Percentiles rank a stretch among this genome's conserved stretches.
Conservation (phyloP, 2,329 filamentous ascomycete genomes). For the Fusarium papillatum region DNA sequence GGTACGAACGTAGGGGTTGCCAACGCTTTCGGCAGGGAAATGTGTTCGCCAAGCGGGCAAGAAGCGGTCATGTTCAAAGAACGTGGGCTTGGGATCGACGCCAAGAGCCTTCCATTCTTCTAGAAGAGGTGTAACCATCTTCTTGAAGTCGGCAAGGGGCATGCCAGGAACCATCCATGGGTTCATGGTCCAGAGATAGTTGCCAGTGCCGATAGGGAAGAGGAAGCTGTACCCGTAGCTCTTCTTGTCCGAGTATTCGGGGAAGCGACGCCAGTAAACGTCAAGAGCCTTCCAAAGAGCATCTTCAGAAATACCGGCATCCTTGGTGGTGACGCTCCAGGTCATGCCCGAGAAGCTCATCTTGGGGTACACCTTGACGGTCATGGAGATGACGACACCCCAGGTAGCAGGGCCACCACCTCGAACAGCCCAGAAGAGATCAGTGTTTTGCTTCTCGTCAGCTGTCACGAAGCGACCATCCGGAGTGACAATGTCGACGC, state of each 20-base stretch:
- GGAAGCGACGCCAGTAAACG: slow-evolving; percentile 42
- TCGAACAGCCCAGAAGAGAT: slow-evolving; percentile 73
- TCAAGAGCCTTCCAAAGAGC: slow-evolving; percentile 48
- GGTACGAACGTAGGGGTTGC: slow-evolving; percentile 39
- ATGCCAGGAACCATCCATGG: slow-evolving; percentile 44
- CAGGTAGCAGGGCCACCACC: slow-evolving; percentile 67
- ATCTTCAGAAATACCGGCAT: slow-evolving; percentile 35
- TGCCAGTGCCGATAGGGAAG: slow-evolving; percentile 42
- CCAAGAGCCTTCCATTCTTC: slow-evolving; percentile 48
- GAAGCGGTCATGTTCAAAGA: slow-evolving; percentile 42
- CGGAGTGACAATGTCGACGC: slow-evolving; percentile 66
- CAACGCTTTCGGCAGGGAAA: slow-evolving; percentile 42
- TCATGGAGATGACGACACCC: slow-evolving; percentile 57
- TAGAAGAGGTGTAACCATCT: slow-evolving; percentile 44
- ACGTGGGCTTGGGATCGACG: slow-evolving; percentile 43
- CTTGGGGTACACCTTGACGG: slow-evolving; percentile 51
- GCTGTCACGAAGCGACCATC: slow-evolving; percentile 62
- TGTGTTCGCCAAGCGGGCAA: slow-evolving; percentile 44
- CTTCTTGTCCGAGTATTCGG: slow-evolving; percentile 42
- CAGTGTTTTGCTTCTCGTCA: slow-evolving; percentile 54
- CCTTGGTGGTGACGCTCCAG: slow-evolving; percentile 44
- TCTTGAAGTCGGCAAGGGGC: slow-evolving; percentile 46
- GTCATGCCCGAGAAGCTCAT: slow-evolving; percentile 48
- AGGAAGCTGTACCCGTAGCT: slow-evolving; percentile 44
- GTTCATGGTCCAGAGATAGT: slow-evolving; percentile 47